A percentile compares a stretch with the other conserved stretches of the same genome.
Conservation (phyloP, 345 rosid species). For the Dipteronia sinensis region DNA sequence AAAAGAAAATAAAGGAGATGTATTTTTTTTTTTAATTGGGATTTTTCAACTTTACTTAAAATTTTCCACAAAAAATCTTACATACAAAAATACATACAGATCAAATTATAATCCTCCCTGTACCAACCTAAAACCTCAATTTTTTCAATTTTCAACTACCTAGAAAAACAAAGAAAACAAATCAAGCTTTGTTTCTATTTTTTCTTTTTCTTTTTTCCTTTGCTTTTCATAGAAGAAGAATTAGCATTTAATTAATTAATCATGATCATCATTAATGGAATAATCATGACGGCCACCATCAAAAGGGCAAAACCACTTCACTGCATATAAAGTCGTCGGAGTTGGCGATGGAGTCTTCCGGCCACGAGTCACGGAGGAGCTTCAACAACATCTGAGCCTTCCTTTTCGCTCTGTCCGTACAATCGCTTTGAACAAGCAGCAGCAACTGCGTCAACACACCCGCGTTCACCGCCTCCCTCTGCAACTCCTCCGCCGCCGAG, state of each 20-base stretch:
- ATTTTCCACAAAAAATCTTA: slow-evolving; percentile 37
- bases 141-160: background rate
- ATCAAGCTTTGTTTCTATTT: background rate
- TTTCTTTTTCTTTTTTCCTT: background rate
- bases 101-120: slow-evolving; percentile 35
- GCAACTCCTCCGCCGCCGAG: slow-evolving; percentile 68
- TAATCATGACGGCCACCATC: slow-evolving; percentile 14
- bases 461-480: slow-evolving; percentile 79
- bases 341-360: slow-evolving; percentile 52
- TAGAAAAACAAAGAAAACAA: background rate
- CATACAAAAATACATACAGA: slow-evolving; percentile 47
- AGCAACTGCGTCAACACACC: slow-evolving; percentile 85
- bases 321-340: slow-evolving; percentile 74
- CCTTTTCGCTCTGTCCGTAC: slow-evolving; percentile 96
- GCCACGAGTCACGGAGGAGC: slow-evolving; percentile 84
- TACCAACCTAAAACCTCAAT: slow-evolving; percentile 33
- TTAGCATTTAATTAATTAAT: background rate
- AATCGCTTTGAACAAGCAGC: slow-evolving; percentile 86
- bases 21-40: slow-evolving; percentile 2
- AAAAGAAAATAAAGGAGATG: background rate
- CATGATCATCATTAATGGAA: background rate
- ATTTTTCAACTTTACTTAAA: background rate
- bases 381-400: slow-evolving; percentile 92
- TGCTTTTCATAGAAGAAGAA: background rate
- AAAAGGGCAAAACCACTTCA: slow-evolving; percentile 67